Evolutionary conservation across 768 basidiomycete species (phyloP).

Genomic region (Hygrocybe coccinea): DNA sequence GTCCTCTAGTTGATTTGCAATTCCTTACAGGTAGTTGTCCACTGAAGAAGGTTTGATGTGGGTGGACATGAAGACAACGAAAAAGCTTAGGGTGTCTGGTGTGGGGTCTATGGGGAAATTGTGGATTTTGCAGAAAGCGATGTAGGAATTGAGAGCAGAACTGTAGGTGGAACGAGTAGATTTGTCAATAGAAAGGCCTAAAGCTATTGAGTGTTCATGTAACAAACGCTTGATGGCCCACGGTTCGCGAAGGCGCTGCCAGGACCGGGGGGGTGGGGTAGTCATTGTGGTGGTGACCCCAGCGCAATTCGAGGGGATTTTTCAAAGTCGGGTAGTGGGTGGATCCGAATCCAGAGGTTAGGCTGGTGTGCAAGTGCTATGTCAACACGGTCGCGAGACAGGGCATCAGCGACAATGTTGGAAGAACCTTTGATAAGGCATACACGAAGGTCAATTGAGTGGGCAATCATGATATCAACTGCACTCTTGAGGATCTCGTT

Average conservation of each 20-base stretch:
- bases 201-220: constrained; percentile 21
- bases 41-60: constrained; percentile 23
- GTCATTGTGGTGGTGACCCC: constrained; percentile 18
- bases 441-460: constrained; percentile 11
- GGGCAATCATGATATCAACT: constrained; percentile 13
- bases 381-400: constrained; percentile 7
- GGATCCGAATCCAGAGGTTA: constrained; percentile 7
- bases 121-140: constrained; percentile 21
- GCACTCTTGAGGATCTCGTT: constrained; percentile 18
- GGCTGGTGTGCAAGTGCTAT: neutral
- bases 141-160: constrained; percentile 26
- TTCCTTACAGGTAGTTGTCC: constrained; percentile 20
- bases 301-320: constrained; percentile 20
- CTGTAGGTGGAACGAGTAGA: constrained; percentile 14
- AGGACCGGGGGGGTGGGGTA: constrained; percentile 6
- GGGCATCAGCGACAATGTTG: constrained; percentile 18
- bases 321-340: neutral
- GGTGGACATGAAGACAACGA: constrained; percentile 24
- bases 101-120: constrained; percentile 22
- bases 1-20: constrained; percentile 17
- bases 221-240: constrained; percentile 32
- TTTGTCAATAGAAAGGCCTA: constrained; percentile 19
- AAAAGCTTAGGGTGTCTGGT: constrained; percentile 27
- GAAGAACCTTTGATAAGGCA: constrained; percentile 11
- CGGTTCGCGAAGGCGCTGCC: constrained; percentile 26